Base-by-base conservation (phyloP, 2,329 filamentous ascomycete species). In the Paramyrothecium sp. region DNA sequence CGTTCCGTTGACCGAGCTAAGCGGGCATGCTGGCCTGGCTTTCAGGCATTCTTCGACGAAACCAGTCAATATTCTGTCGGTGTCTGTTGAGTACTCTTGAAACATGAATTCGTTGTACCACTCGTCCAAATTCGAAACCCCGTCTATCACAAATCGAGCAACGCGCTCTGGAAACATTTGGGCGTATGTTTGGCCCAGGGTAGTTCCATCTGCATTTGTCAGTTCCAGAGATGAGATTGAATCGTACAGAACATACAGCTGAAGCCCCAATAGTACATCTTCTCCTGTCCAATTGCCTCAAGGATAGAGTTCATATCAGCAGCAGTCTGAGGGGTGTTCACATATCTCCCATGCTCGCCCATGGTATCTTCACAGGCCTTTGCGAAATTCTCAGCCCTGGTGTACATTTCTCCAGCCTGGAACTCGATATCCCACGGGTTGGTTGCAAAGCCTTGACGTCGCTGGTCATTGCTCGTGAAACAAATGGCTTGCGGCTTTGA, bases 241-340 rank as follows among this genome's bases (percentile, higher is more conserved):
- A 12, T 20, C 19, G 11, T 7, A 7, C 10, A 51, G 21, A 51
- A 26, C 48, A 51, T 51, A 51, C 49, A 79, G 54, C 73, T 76
- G 54, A 76, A 70, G 0, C 77, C 77, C 75, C 74, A 78, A 52
- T 75, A 78, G 8, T 67, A 59, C 63, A 75, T 66, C 1, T 67
- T 61, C 49, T 71, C 53, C 23, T 69, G 61, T 3, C 70, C 72
- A 44, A 72, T 51, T 20, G 68, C 77, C 53, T 80, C 75, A 1
- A 81, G 66, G 26, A 81, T 80, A 13, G 67, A 74, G 60, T 80
- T 79, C 78, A 82, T 81, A 58, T 82, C 80, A 33, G 79, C 76
- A 11, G 78, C 80, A 1, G 77, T 78, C 62, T 81, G 78, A 0
- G 78, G 78, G 0, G 79, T 81, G 56, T 81, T 80, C 57, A 81